phyloP scores from a whole-genome alignment of 2,329 filamentous ascomycete species.

The Ceratocystis harringtonii region DNA sequence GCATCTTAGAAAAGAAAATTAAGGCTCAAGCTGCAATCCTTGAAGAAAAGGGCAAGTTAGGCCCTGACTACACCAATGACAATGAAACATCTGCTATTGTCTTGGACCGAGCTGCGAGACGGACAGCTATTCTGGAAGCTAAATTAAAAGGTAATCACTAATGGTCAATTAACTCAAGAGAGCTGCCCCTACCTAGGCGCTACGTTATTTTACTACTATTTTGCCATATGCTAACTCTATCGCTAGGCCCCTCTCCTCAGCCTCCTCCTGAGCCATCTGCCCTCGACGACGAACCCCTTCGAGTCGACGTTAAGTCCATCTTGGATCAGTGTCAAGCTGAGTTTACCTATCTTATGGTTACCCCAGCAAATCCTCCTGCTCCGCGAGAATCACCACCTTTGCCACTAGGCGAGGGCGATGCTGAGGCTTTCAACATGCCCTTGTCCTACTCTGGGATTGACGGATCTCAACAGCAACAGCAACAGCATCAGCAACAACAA shows the following conservation, averaged over 20 bases:
- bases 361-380: conserved; percentile 48
- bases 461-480: not conserved
- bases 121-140: conserved; percentile 37
- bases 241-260: conserved; percentile 12
- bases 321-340: conserved; percentile 50
- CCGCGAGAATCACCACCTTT: conserved; percentile 47
- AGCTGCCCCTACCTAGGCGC: not conserved
- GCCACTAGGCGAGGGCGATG: conserved; percentile 23
- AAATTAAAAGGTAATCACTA: conserved; percentile 35
- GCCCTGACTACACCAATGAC: conserved; percentile 31
- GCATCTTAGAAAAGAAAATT: conserved; percentile 75
- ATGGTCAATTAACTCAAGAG: not conserved
- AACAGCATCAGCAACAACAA: conserved; percentile 4
- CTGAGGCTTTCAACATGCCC: conserved; percentile 36
- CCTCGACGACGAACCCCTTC: conserved; percentile 36
- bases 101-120: conserved; percentile 35
- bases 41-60: conserved; percentile 41
- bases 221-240: conserved; percentile 4
- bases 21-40: conserved; percentile 54
- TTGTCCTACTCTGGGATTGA: conserved; percentile 22
- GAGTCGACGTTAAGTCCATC: conserved; percentile 42
- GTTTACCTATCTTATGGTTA: conserved; percentile 54
- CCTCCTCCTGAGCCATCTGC: conserved; percentile 25
- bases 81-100: conserved; percentile 28
- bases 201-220: not conserved